Evolutionary conservation across 1,284 basidiomycete species (phyloP), one percentile per base, ranked within the genome.

Genomic region (Pisolithus thermaeus): DNA sequence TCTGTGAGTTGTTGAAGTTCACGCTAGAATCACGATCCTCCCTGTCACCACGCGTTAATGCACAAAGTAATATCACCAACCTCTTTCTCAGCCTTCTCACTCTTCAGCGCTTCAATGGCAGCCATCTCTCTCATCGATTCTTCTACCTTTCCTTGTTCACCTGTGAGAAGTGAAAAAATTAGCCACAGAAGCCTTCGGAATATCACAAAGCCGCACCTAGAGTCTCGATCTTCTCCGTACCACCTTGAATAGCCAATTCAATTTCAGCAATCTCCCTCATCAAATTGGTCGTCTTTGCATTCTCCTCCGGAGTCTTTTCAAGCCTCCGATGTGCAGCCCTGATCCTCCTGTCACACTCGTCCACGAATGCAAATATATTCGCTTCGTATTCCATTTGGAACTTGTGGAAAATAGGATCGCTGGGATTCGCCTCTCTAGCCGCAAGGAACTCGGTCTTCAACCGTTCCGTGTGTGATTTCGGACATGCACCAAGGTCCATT

Each of bases 191-290:
- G 51, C 55, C 47, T 52, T 43, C 51, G 45, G 43, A 52, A 46
- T 55, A 53, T 52, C 51, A 59, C n/a, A 49, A 51, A 41, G 49
- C 22, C 79, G 62, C 62, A 85, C 92, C 97, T 28, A 99, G 76
- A 35, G 84, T 80, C 74, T 99, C 97, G 61, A 99, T 97, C 77
- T 98, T 98, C 69, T 95, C 91, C 51, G 96, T 99, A 45, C 94
- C 95, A 58, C 93, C 94, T 72, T 98, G 94, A 65, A 98, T 97
- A 52, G 97, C 95, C 58, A 97, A 75, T 75, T 99, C 96, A 66
- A 99, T 97, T 75, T 99, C 97, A 54, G 92, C 93, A 71, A 99
- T 98, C 80, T 99, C 97, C 60, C 94, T 83, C 94, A 99, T 99
- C 76, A 99, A 73, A 70, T 96, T 95, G 22, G 97, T 97, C 30